These are phyloP conservation scores for Platanus orientalis DNA, from an alignment of 164 flowering plant species.

Conservation along the genomic window DNA sequence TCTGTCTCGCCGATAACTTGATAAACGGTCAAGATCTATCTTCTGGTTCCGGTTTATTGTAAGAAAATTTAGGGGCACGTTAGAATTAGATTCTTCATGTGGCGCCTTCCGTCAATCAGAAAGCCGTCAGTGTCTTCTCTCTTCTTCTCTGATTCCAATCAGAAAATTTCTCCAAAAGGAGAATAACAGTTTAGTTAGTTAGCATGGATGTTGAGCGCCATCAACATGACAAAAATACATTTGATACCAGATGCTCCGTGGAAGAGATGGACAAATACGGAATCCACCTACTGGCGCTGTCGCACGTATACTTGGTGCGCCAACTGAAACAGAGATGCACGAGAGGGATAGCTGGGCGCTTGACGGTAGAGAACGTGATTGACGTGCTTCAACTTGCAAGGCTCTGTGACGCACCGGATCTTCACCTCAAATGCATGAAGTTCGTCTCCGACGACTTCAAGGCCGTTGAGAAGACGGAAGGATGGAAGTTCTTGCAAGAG, in stretches of 20 bases:
- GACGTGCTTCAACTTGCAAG: constrained; percentile 79
- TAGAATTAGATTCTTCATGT: too few relatives aligned
- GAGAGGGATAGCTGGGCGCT: constrained; percentile 36
- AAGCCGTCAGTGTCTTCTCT: too few relatives aligned
- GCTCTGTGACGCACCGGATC: constrained; percentile 81
- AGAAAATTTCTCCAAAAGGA: too few relatives aligned
- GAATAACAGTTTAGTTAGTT: too few relatives aligned
- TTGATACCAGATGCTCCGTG: constrained; percentile 48
- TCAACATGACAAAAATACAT: constrained; percentile 5
- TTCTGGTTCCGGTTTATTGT: too few relatives aligned
- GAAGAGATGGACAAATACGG: constrained; percentile 69
- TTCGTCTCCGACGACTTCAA: constrained; percentile 44
- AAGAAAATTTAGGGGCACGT: too few relatives aligned
- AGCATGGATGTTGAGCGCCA: too few relatives aligned
- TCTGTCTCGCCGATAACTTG: too few relatives aligned
- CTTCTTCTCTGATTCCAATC: too few relatives aligned
- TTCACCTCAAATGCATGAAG: constrained; percentile 73
- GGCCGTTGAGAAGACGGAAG: constrained; percentile 73
- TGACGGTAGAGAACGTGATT: constrained; percentile 67
- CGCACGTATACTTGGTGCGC: constrained; percentile 71
- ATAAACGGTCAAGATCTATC: too few relatives aligned
- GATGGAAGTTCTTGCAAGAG: constrained; percentile 76
- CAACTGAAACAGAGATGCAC: constrained; percentile 65
- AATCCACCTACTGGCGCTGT: constrained; percentile 71
- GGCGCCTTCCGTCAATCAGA: too few relatives aligned